These are phyloP conservation scores for Cephalotrichum gorgonifer DNA, from an alignment of 2,329 filamentous ascomycete species.

Conservation along the genomic window DNA sequence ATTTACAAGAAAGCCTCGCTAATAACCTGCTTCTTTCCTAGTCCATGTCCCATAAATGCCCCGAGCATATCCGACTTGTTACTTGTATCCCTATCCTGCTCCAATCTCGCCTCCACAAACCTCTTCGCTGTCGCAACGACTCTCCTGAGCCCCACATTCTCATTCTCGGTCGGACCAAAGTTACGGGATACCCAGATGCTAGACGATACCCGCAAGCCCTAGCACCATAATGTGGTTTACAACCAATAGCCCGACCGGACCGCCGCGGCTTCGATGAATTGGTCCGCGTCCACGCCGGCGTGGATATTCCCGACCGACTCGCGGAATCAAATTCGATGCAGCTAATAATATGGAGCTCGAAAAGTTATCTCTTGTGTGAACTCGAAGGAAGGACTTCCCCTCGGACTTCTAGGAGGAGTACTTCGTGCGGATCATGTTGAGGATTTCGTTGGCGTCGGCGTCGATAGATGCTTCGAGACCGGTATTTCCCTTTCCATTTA, in stretches of 20 bases:
- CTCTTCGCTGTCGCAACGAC: slow-evolving; percentile 30
- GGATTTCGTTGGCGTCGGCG: slow-evolving; percentile 29
- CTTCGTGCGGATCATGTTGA: slow-evolving; percentile 28
- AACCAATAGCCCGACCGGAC: slow-evolving; percentile 28
- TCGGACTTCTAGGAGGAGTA: slow-evolving; percentile 25
- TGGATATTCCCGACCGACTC: slow-evolving; percentile 33
- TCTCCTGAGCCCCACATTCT: slow-evolving; percentile 25
- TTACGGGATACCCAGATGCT: slow-evolving; percentile 33
- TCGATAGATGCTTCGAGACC: slow-evolving; percentile 38
- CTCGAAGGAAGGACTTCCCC: slow-evolving; percentile 27
- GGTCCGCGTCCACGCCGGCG: slow-evolving; percentile 32
- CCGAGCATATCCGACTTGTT: slow-evolving; percentile 44
- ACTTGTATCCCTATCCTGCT: slow-evolving; percentile 10
- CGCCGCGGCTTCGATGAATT: slow-evolving; percentile 31
- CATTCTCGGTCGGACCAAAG: slow-evolving; percentile 27
- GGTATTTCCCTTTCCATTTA: slow-evolving; percentile 42
- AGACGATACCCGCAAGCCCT: slow-evolving; percentile 25
- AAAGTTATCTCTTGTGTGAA: slow-evolving; percentile 36
- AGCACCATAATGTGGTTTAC: slow-evolving; percentile 31
- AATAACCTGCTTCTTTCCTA: slow-evolving; percentile 26
- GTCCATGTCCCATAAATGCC: slow-evolving; percentile 27
- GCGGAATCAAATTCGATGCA: slow-evolving; percentile 38
- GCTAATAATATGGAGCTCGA: slow-evolving; percentile 43
- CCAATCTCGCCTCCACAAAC: slow-evolving; percentile 11
- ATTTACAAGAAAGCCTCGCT: slow-evolving; percentile 32